A percentile compares a stretch with the other conserved stretches of the same genome.
These are phyloP conservation scores for Ramaria sp. DNA, from an alignment of 768 basidiomycete genomes.

Conservation along the genomic window DNA sequence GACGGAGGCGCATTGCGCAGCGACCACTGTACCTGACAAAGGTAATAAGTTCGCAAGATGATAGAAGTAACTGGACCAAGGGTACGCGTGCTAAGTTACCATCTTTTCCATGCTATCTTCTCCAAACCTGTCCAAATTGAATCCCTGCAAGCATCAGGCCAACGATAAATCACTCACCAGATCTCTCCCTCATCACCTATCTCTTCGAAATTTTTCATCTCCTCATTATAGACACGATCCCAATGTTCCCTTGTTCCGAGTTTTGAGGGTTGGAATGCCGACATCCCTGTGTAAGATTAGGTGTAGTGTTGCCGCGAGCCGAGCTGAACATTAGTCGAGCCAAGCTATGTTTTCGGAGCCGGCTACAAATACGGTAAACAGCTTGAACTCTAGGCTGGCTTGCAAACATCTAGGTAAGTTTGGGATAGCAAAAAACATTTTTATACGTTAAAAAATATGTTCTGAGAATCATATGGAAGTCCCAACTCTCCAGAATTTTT, in stretches of 20 bases:
- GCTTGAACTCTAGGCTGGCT: too few relatives aligned
- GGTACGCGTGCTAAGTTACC: slow-evolving; percentile 21
- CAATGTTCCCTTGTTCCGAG: slow-evolving; percentile 77
- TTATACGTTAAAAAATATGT: too few relatives aligned
- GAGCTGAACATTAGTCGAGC: too few relatives aligned
- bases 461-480: too few relatives aligned
- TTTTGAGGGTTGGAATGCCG: slow-evolving; percentile 55
- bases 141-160: not conserved
- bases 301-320: too few relatives aligned
- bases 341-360: too few relatives aligned
- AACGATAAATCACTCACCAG: slow-evolving; percentile 37
- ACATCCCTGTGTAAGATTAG: slow-evolving; percentile 9
- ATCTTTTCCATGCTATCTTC: slow-evolving; percentile 66
- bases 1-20: slow-evolving; percentile 40
- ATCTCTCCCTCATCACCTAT: slow-evolving; percentile 79
- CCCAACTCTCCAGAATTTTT: too few relatives aligned
- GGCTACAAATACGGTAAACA: too few relatives aligned
- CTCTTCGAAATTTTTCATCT: slow-evolving; percentile 63
- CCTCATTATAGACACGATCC: slow-evolving; percentile 65
- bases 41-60: not conserved
- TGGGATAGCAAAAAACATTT: too few relatives aligned
- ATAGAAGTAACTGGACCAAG: not conserved
- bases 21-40: slow-evolving; percentile 43
- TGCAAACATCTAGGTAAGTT: too few relatives aligned
- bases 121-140: slow-evolving; percentile 53